These are phyloP conservation scores for Helicostylum pulchrum DNA, from an alignment of 192 early-diverging fungal genomes.

Conservation along the genomic window DNA sequence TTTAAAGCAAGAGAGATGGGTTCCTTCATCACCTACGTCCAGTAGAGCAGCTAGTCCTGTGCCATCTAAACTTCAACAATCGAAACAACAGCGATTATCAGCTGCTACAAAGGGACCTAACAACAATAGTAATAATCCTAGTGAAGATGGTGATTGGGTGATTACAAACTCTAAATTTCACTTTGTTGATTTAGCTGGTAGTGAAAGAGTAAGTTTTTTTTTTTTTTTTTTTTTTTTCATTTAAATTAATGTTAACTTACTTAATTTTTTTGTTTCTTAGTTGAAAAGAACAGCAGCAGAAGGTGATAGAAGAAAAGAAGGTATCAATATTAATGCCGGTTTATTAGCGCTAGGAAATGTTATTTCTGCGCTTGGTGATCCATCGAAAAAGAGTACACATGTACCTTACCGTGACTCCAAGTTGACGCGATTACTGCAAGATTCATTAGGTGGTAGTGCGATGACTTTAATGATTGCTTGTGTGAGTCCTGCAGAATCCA, in stretches of 20 bases:
- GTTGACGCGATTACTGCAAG: constrained; percentile 93
- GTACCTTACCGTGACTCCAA: constrained; percentile 98
- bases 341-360: constrained; percentile 96
- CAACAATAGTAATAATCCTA: constrained; percentile 14
- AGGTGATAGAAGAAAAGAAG: constrained; percentile 92
- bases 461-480: constrained; percentile 96
- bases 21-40: constrained; percentile 31
- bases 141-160: constrained; percentile 54
- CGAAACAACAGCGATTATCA: constrained; percentile 20
- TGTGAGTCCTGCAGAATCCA: constrained; percentile 82
- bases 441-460: constrained; percentile 92
- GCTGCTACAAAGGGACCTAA: neutral
- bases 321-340: constrained; percentile 96
- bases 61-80: constrained; percentile 13
- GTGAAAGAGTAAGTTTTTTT: constrained; percentile 62
- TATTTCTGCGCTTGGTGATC: constrained; percentile 93
- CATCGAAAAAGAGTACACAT: constrained; percentile 59
- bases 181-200: constrained; percentile 98
- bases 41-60: constrained; percentile 18
- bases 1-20: constrained; percentile 71
- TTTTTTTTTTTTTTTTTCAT: constrained; percentile 3
- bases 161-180: constrained; percentile 87
- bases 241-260: neutral
- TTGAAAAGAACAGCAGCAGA: constrained; percentile 91
- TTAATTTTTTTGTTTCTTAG: constrained; percentile 22